A percentile compares a stretch with the other conserved stretches of the same genome.
These are phyloP conservation scores for Apiospora koreana DNA, from an alignment of 2,329 filamentous ascomycete genomes.

Conservation along the genomic window DNA sequence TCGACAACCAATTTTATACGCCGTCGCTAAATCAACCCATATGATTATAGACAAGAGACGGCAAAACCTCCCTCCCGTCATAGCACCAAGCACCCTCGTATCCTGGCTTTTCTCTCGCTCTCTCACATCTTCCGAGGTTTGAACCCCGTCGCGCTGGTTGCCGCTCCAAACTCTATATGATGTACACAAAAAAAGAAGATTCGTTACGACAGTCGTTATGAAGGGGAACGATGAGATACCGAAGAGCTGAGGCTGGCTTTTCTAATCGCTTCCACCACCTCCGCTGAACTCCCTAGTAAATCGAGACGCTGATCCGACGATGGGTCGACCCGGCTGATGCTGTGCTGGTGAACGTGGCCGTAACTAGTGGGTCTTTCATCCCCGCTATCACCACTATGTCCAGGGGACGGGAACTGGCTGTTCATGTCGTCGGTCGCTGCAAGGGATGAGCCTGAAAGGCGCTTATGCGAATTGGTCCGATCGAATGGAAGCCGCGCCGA, in stretches of 20 bases:
- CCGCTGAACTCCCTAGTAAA: conserved; percentile 55
- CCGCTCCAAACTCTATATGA: conserved; percentile 11
- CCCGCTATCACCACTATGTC: conserved; percentile 27
- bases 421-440: conserved; percentile 48
- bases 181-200: conserved; percentile 21
- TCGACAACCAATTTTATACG: conserved; percentile 12
- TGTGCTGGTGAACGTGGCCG: conserved; percentile 60
- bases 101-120: background rate
- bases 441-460: conserved; percentile 51
- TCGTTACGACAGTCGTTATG: conserved; percentile 22
- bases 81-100: background rate
- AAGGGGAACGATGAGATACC: conserved; percentile 20
- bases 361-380: conserved; percentile 55
- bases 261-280: conserved; percentile 51
- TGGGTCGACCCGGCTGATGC: conserved; percentile 54
- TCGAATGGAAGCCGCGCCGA: conserved; percentile 56
- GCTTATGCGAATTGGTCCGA: conserved; percentile 53
- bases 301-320: conserved; percentile 42
- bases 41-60: conserved; percentile 6
- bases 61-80: background rate
- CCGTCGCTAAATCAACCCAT: conserved; percentile 14
- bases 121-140: background rate
- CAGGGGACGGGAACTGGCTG: conserved; percentile 35
- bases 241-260: conserved; percentile 30
- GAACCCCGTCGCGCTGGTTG: conserved; percentile 5